A percentile compares a stretch with the other conserved stretches of the same genome.
Conservation (phyloP, 1,284 basidiomycete species). For the Omphalotus olearius region DNA sequence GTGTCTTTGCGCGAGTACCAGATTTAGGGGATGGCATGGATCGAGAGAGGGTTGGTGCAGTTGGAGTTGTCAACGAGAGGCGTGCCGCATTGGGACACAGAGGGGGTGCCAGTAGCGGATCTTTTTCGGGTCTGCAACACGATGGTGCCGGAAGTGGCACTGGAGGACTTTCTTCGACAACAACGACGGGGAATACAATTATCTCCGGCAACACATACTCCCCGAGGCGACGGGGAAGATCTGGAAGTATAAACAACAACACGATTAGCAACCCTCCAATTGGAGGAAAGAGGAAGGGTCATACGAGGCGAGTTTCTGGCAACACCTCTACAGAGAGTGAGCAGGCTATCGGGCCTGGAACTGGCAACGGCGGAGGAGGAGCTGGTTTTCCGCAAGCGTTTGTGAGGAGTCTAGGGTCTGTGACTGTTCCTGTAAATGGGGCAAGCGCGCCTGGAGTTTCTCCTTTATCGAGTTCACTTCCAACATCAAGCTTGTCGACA, state of each 20-base stretch:
- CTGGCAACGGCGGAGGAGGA: slow-evolving; percentile 13
- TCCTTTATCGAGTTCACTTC: slow-evolving; percentile 9
- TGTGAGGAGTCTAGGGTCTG: slow-evolving; percentile 18
- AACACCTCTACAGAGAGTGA: slow-evolving; percentile 31
- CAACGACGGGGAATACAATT: not conserved
- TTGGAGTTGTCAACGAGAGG: slow-evolving; percentile 14
- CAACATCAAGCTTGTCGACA: slow-evolving; percentile 8
- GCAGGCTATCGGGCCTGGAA: slow-evolving; percentile 19
- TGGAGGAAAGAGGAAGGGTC: slow-evolving; percentile 21
- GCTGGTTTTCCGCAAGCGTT: slow-evolving; percentile 21
- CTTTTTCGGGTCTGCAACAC: not conserved
- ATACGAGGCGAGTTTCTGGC: slow-evolving; percentile 28
- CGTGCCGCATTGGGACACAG: slow-evolving; percentile 11
- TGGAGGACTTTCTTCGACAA: not conserved
- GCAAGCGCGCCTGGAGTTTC: not conserved
- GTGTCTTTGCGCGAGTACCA: slow-evolving; percentile 74
- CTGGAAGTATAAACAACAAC: slow-evolving; percentile 12
- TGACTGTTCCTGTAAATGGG: not conserved
- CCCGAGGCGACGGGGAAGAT: slow-evolving; percentile 9
- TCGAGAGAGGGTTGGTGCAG: slow-evolving; percentile 30
- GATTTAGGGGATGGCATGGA: slow-evolving; percentile 64
- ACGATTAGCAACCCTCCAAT: slow-evolving; percentile 1
- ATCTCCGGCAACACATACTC: not conserved
- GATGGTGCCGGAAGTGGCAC: not conserved
- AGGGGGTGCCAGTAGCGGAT: slow-evolving; percentile 14